Conservation (phyloP, 768 basidiomycete genomes). For the Boletus huronensis region DNA sequence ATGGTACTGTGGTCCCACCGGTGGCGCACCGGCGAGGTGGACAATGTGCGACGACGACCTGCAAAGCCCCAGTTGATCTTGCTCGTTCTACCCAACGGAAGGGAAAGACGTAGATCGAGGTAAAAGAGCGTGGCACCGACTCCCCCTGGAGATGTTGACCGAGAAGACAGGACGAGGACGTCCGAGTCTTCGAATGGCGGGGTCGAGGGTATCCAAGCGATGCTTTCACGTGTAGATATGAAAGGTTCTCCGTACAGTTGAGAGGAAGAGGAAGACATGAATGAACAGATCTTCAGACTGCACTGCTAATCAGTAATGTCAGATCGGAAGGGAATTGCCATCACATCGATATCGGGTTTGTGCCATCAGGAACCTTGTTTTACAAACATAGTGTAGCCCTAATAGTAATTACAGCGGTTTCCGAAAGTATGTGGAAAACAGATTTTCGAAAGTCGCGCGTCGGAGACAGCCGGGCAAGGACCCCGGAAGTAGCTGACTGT, state of each 20-base stretch:
- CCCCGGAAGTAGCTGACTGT: background rate
- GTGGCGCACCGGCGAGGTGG: slow-evolving; percentile 13
- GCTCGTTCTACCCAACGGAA: slow-evolving; percentile 18
- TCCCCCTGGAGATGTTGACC: slow-evolving; percentile 14
- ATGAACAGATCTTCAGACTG: background rate
- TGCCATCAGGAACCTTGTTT: no score
- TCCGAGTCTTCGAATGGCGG: slow-evolving; percentile 24
- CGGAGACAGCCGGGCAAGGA: background rate
- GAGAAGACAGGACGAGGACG: slow-evolving; percentile 29
- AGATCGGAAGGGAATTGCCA: background rate
- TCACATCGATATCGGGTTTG: background rate
- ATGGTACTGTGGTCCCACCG: slow-evolving; percentile 20
- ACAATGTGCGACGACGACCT: slow-evolving; percentile 22
- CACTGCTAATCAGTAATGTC: background rate
- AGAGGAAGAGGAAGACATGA: background rate
- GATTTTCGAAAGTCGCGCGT: background rate
- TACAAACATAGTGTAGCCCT: no score
- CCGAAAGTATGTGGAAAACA: background rate
- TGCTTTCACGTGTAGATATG: slow-evolving; percentile 20
- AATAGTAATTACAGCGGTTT: no score
- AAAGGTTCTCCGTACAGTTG: slow-evolving; percentile 17
- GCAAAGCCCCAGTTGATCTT: slow-evolving; percentile 23
- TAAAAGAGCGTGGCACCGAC: slow-evolving; percentile 20
- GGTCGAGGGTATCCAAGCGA: slow-evolving; percentile 19
- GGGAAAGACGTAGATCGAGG: slow-evolving; percentile 27